Percentiles rank a stretch among this genome's conserved stretches.
These are phyloP conservation scores for Rhynchosporium graminicola DNA, from an alignment of 2,329 filamentous ascomycete genomes.

Conservation along the genomic window DNA sequence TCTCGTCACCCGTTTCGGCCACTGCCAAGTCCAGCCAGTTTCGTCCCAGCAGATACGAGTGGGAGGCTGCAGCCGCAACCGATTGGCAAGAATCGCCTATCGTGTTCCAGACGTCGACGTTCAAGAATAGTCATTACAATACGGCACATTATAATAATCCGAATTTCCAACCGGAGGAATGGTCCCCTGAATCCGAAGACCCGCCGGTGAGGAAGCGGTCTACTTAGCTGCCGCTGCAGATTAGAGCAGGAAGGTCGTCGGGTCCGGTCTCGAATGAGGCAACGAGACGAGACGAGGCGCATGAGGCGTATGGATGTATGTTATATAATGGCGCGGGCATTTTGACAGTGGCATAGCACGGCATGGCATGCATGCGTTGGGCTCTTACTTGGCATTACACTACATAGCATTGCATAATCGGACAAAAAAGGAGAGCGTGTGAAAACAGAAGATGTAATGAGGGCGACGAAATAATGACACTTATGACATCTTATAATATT, in stretches of 20 bases:
- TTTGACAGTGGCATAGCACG: conserved; percentile 1
- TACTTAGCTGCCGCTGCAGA: conserved; percentile 20
- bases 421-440: too few species aligned
- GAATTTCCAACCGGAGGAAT: conserved; percentile 59
- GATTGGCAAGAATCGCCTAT: conserved; percentile 38
- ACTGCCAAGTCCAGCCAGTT: conserved; percentile 31
- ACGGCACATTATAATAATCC: conserved; percentile 68
- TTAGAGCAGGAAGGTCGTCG: conserved; percentile 15
- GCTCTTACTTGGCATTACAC: too few species aligned
- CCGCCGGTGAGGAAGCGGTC: conserved; percentile 28
- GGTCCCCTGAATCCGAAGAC: conserved; percentile 41
- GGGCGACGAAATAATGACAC: too few species aligned
- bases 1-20: conserved; percentile 29
- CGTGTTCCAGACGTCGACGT: conserved; percentile 52
- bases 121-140: conserved; percentile 68
- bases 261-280: neutral
- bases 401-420: too few species aligned
- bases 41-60: conserved; percentile 41
- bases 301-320: neutral
- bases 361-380: neutral
- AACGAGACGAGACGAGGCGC: neutral
- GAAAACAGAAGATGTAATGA: too few species aligned
- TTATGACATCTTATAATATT: too few species aligned
- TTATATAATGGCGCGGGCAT: conserved; percentile 5
- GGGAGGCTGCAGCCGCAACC: conserved; percentile 33